Base-by-base conservation (phyloP, 75 land plant genomes). In the Selaginella moellendorffii region DNA sequence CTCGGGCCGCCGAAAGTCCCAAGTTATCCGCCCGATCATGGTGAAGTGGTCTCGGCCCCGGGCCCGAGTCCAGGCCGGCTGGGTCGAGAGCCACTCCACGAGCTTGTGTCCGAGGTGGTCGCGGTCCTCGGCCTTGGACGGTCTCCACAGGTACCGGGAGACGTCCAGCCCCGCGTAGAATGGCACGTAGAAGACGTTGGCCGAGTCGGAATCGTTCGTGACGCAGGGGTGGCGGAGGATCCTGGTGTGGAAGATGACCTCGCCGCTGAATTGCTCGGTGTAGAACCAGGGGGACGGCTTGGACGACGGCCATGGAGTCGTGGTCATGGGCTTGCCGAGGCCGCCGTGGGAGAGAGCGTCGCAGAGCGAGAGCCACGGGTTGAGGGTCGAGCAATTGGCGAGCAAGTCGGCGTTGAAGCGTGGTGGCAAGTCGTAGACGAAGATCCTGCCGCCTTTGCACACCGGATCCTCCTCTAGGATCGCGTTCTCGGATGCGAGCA, bases 31-130 rank as follows among this genome's bases (percentile, higher is more conserved):
- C 9, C 59, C 59, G 9, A 56, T 19, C 59, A 56, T 56, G 59
- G 24, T 56, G 24, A 56, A 56, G 24, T 56, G 59, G n/a, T 56
- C 59, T 24, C 21, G 24, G 24, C 59, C 59, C 9, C 59, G 79
- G 78, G 77, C 81, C 20, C 78, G 69, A 5, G 42, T 65, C 88
- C 97, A 86, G 63, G 86, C 88, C 1, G 85, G 85, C 60, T 81
- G 78, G 59, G 75, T 73, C 62, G 61, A 54, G 1, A 95, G 76
- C 97, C 97, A 95, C 54, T 79, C 76, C 5, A 84, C 77, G 62
- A 95, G 69, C 60, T 66, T 76, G 27, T 71, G 63, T 0, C 87
- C 79, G 25, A 81, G 90, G 23, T 75, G 68, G 74, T 95, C 99
- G 26, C 99, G 65, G 2, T 62, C 72, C 1, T 36, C 46, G 14